Evolutionary conservation across 345 rosid species (phyloP).

Genomic region (Aquilaria yunnanensis): DNA sequence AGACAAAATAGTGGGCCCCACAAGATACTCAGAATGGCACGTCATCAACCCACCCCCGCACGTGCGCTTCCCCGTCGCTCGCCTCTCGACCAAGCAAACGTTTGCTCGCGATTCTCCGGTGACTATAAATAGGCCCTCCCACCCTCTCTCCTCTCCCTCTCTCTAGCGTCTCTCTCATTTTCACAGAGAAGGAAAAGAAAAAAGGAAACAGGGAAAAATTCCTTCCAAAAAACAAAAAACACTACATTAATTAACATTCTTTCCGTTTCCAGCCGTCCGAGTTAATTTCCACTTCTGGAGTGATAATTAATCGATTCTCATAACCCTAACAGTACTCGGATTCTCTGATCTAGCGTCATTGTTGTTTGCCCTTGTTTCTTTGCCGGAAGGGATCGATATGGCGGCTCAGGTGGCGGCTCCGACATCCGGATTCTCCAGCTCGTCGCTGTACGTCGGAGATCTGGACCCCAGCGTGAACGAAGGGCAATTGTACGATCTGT

Average conservation of each 20-base stretch:
- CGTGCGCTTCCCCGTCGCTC: too few relatives aligned
- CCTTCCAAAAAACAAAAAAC: background rate
- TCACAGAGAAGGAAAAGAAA: constrained; percentile 1
- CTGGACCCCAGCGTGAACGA: constrained; percentile 48
- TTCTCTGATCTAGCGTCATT: background rate
- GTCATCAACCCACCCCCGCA: constrained; percentile 18
- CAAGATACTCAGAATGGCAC: constrained; percentile 10
- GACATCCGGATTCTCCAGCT: constrained; percentile 22
- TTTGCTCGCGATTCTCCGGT: constrained; percentile 6
- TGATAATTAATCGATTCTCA: too few relatives aligned
- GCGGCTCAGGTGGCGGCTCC: constrained; percentile 16
- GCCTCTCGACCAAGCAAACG: constrained; percentile 5
- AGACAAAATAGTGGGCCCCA: constrained; percentile 3
- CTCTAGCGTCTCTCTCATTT: constrained; percentile 5
- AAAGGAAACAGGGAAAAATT: background rate
- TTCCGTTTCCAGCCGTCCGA: constrained; percentile 5
- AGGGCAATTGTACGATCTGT: constrained; percentile 44
- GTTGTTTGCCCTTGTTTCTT: too few relatives aligned
- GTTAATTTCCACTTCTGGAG: too few relatives aligned
- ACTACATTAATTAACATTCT: constrained; percentile 1
- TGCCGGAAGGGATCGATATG: constrained; percentile 10
- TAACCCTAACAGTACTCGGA: too few relatives aligned
- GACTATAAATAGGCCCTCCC: constrained; percentile 7
- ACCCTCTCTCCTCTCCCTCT: constrained; percentile 1
- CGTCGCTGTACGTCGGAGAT: constrained; percentile 66